Evolutionary conservation across 1,139 yeast genomes (phyloP).

Genomic region (Taphrina betulina): DNA sequence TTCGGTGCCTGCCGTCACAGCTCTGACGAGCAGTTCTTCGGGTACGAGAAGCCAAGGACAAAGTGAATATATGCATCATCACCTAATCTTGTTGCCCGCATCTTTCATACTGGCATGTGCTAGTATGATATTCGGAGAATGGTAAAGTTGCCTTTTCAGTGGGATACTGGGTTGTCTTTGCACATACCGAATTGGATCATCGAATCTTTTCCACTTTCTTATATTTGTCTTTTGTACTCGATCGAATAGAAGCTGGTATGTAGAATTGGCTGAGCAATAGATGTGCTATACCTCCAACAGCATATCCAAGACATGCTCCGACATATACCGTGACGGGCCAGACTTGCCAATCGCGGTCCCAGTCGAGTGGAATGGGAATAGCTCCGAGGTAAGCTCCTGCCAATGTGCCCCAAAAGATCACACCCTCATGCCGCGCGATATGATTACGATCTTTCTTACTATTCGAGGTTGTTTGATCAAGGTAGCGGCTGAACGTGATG

Average conservation of each 20-base stretch:
- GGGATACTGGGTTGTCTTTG: too few species aligned
- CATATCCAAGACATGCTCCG: constrained; percentile 76
- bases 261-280: background rate
- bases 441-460: background rate
- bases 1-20: too few species aligned
- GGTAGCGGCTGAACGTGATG: background rate
- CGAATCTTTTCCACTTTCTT: too few species aligned
- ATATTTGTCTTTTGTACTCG: background rate
- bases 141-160: too few species aligned
- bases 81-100: too few species aligned
- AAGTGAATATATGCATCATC: too few species aligned
- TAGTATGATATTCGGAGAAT: too few species aligned
- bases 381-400: constrained; percentile 93
- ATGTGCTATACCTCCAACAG: constrained; percentile 50
- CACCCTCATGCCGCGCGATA: background rate
- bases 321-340: constrained; percentile 91
- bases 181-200: too few species aligned
- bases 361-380: constrained; percentile 88
- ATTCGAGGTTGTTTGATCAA: background rate
- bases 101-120: too few species aligned
- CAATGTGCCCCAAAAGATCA: constrained; percentile 48
- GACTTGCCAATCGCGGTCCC: constrained; percentile 97
- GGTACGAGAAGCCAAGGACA: too few species aligned
- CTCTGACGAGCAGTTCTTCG: too few species aligned
- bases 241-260: background rate